Percentiles rank a stretch among this genome's conserved stretches.
phyloP scores from a whole-genome alignment of 805 yeast species.

The Kazachstania taianensis region DNA sequence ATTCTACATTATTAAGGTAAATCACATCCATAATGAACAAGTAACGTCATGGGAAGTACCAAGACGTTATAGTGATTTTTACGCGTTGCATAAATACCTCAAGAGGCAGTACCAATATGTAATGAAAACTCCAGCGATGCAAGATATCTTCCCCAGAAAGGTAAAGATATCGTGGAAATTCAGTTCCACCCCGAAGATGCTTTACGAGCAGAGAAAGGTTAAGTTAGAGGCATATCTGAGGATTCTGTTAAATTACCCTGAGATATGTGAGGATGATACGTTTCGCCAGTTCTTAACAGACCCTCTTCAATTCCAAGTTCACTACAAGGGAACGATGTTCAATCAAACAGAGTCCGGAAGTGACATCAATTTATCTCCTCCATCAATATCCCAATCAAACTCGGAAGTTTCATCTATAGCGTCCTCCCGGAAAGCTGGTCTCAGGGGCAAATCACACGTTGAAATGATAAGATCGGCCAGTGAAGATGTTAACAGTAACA shows the following conservation, averaged over 20 bases:
- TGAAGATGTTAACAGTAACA: neutral
- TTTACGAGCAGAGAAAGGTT: slow-evolving; percentile 53
- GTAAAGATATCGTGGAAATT: slow-evolving; percentile 60
- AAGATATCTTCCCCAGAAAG: slow-evolving; percentile 34
- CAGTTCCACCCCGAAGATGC: slow-evolving; percentile 41
- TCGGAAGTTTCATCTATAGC: neutral
- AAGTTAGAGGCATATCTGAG: slow-evolving; percentile 56
- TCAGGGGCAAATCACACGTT: too few species aligned
- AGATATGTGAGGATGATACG: slow-evolving; percentile 61
- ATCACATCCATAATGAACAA: slow-evolving; percentile 40
- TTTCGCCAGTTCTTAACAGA: slow-evolving; percentile 66
- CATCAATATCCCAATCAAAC: neutral
- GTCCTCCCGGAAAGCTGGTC: neutral
- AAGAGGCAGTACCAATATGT: slow-evolving; percentile 38
- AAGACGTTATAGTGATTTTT: slow-evolving; percentile 77
- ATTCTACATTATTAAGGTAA: slow-evolving; percentile 69
- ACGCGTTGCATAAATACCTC: slow-evolving; percentile 56
- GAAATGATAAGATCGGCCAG: neutral
- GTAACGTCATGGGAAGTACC: slow-evolving; percentile 87
- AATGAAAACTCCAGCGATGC: slow-evolving; percentile 30
- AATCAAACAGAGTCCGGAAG: neutral
- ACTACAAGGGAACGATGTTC: too few species aligned
- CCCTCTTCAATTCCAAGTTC: slow-evolving; percentile 8
- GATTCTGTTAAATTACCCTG: slow-evolving; percentile 46
- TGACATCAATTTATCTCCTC: neutral